Conservation (phyloP, 2,329 filamentous ascomycete species). For the Aureobasidium sp. region DNA sequence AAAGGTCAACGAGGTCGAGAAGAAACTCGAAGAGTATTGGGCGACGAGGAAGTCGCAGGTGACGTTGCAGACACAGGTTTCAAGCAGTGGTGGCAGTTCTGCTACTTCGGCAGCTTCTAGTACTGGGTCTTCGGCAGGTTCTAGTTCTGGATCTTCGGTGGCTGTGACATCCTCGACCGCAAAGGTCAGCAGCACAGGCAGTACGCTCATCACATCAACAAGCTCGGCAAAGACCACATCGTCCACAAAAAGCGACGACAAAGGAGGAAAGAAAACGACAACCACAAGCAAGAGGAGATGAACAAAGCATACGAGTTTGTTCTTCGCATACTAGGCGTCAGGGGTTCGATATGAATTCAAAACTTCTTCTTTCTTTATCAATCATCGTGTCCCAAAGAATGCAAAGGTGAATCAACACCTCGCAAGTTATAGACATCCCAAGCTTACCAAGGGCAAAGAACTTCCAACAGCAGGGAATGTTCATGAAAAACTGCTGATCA, state of each 20-base stretch:
- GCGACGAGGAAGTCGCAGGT: not conserved
- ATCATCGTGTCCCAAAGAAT: no score
- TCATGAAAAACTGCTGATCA: no score
- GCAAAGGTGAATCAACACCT: no score
- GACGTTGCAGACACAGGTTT: not conserved
- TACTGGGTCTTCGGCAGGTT: not conserved
- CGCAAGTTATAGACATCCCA: no score
- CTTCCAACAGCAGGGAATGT: no score
- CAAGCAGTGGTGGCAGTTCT: not conserved
- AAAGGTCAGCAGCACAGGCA: not conserved
- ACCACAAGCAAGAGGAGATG: not conserved
- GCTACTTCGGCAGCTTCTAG: not conserved
- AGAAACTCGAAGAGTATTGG: constrained; percentile 24
- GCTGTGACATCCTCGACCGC: not conserved
- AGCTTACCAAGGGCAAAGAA: no score
- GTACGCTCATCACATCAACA: not conserved
- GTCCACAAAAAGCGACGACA: not conserved
- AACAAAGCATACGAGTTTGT: no score
- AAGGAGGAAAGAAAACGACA: not conserved
- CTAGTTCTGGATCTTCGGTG: not conserved
- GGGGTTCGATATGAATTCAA: no score
- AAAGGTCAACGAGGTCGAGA: constrained; percentile 19
- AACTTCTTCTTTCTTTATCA: no score
- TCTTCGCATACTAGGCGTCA: no score
- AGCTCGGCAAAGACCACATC: not conserved